Base-by-base conservation (phyloP, 1,139 yeast species). In the Keqinozyma sinolaborantium region DNA sequence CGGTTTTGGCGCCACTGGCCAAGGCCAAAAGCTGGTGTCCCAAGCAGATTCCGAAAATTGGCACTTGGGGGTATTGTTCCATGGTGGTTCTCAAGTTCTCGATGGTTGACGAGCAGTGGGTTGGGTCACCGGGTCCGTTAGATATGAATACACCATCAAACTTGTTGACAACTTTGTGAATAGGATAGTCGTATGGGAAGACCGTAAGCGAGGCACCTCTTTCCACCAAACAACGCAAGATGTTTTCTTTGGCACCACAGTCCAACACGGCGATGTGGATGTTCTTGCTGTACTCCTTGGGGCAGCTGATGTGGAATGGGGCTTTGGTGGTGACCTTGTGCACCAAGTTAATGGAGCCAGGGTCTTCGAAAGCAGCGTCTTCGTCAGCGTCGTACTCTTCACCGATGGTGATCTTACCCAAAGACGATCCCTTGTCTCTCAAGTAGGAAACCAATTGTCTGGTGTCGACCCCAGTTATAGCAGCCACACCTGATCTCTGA, bases 121-220 rank as follows among this genome's bases (percentile, higher is more conserved):
- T 85, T 55, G 98, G 98, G 64, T 92, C 97, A 52, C 98, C 98
- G 30, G 98, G 98, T 32, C 98, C 98, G 58, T 92, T 92, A 31
- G 97, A 86, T 47, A 92, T 79, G 66, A 92, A 92, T 34, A 92
- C 64, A 50, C 97, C 98, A 55, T 92, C 98, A 54, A 88, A 92
- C 60, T 84, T 85, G 58, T 78, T 78, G 37, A 96, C 97, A 47
- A 90, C 79, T 55, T 86, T 83, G 55, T 90, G 90, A 46, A 92
- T 77, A 44, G 95, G 95, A 60, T 86, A 90, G 64, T 92, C 85
- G 61, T 84, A 90, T 33, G 98, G 98, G 76, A 92, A 84, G 20
- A 92, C 97, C 2, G 97, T 92, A 48, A 90, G 79, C 16, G 95
- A 83, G 23, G 97, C 97, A 41, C 97, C 98, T 63, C 98, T 83